Percentiles rank a stretch among this genome's conserved stretches.
Conservation (phyloP, 108 stramenopile genomes). For the Nitzschia palea region DNA sequence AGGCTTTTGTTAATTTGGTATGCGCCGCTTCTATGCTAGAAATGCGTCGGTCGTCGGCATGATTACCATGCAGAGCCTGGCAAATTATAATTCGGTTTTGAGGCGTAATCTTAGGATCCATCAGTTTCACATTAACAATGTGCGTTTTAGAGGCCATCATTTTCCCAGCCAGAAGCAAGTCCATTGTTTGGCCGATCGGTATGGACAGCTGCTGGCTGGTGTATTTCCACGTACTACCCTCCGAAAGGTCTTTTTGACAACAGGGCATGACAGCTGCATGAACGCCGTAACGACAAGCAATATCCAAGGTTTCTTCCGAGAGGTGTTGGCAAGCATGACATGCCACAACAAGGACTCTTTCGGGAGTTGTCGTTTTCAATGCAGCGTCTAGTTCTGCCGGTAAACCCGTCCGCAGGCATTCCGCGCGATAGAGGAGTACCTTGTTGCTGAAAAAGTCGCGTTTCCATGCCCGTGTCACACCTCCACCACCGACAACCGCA, state of each 20-base stretch:
- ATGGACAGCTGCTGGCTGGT: constrained; percentile 42
- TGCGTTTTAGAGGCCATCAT: constrained; percentile 54
- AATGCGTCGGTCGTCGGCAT: background rate
- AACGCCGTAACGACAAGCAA: constrained; percentile 63
- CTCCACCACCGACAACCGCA: constrained; percentile 49
- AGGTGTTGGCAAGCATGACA: constrained; percentile 87
- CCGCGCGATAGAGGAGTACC: constrained; percentile 60
- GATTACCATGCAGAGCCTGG: background rate
- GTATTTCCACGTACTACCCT: constrained; percentile 41
- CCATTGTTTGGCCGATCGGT: constrained; percentile 54
- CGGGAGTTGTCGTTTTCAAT: constrained; percentile 24
- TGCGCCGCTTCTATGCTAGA: constrained; percentile 22
- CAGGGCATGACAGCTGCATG: constrained; percentile 75
- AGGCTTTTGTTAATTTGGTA: constrained; percentile 24
- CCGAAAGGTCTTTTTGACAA: constrained; percentile 72
- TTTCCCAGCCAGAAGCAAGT: constrained; percentile 67
- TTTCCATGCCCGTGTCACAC: constrained; percentile 53
- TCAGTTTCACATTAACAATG: constrained; percentile 67
- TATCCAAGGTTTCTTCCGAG: constrained; percentile 65
- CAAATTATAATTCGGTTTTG: constrained; percentile 64
- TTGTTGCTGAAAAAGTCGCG: constrained; percentile 27
- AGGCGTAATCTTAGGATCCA: constrained; percentile 60
- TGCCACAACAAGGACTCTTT: constrained; percentile 63
- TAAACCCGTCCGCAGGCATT: constrained; percentile 72
- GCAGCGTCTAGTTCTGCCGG: constrained; percentile 51